Evolutionary conservation across 108 stramenopile genomes (phyloP), one percentile per base, ranked within the genome.

Genomic region (Schizochytrium sp.): DNA sequence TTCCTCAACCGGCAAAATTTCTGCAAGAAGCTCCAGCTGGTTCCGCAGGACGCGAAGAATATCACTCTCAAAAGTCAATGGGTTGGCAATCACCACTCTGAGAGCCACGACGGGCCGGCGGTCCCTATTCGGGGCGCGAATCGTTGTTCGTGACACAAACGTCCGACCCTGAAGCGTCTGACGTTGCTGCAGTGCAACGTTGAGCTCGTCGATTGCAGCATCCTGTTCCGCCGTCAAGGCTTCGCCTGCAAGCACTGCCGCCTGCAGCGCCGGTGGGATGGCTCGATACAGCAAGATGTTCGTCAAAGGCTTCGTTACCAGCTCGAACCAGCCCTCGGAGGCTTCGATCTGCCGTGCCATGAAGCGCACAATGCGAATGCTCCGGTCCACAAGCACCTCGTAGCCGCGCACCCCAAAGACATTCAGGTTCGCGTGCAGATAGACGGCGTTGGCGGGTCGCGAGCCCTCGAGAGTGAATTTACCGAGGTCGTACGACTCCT

Each of bases 401-500:
- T 83, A 83, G 45, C 76, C 76, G 48, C 76, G 76, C 6, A 83
- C 23, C 0, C 76, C 76, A 83, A 83, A 83, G 19, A 83, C 51
- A 23, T 83, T 83, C 3, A 83, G 51, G 51, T 83, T 83, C 3
- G 76, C 45, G 51, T 83, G 45, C 48, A 83, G 51, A 23, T 83
- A 83, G n/a, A 83, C 76, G n/a, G 76, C 76, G 48, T 83, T 83
- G 19, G 76, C 76, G 10, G 76, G 76, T 3, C 76, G 76, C 19
- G 76, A 83, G 25, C 76, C 76, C 48, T 83, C 76, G 51, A 83
- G 76, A 6, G 76, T 83, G 51, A 83, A 83, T 23, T 83, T 83
- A 12, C 76, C 76, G 19, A 83, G 76, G 51, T 83, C 76, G 28
- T 83, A 83, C 12, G 76, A 83, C 10, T 83, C 76, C 76, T 83